Evolutionary conservation across 169 alveolate species (phyloP).

Genomic region (Plasmodium blacklocki): DNA sequence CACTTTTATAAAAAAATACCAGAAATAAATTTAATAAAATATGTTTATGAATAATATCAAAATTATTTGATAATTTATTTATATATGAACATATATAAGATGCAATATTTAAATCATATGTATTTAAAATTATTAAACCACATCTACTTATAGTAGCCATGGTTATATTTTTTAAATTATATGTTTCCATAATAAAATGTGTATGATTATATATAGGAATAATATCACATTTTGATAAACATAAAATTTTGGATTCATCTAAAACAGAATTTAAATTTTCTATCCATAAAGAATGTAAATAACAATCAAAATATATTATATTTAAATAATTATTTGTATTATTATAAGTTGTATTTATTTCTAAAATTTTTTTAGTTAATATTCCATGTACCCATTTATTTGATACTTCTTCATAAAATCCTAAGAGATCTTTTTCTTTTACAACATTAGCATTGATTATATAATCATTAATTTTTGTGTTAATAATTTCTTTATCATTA

Average conservation of each 20-base stretch:
- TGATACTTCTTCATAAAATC: slow-evolving; percentile 70
- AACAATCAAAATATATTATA: slow-evolving; percentile 99
- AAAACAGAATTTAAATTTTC: slow-evolving; percentile 98
- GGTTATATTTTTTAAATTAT: slow-evolving; percentile 96
- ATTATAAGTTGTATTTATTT: slow-evolving; percentile 60
- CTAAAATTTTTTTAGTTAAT: slow-evolving; percentile 76
- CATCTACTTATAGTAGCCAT: slow-evolving; percentile 99
- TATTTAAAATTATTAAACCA: slow-evolving; percentile 98
- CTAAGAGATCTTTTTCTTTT: slow-evolving; percentile 42
- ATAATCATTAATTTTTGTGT: slow-evolving; percentile 68
- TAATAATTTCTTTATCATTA: slow-evolving; percentile 74
- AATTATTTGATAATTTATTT: slow-evolving; percentile 46
- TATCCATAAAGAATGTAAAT: slow-evolving; percentile 99
- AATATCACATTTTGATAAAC: slow-evolving; percentile 97
- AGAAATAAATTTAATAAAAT: slow-evolving; percentile 68
- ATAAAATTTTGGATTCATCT: slow-evolving; percentile 98
- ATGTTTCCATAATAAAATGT: slow-evolving; percentile 92
- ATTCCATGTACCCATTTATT: slow-evolving; percentile 79
- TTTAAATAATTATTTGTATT: slow-evolving; percentile 87
- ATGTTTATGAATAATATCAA: slow-evolving; percentile 71
- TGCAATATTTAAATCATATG: slow-evolving; percentile 89
- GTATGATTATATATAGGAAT: slow-evolving; percentile 90
- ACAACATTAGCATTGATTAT: slow-evolving; percentile 63
- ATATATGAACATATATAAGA: slow-evolving; percentile 69
- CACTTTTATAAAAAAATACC: slow-evolving; percentile 38